phyloP scores from a whole-genome alignment of 495 filamentous ascomycete species.

The Haplographium delicatum region DNA sequence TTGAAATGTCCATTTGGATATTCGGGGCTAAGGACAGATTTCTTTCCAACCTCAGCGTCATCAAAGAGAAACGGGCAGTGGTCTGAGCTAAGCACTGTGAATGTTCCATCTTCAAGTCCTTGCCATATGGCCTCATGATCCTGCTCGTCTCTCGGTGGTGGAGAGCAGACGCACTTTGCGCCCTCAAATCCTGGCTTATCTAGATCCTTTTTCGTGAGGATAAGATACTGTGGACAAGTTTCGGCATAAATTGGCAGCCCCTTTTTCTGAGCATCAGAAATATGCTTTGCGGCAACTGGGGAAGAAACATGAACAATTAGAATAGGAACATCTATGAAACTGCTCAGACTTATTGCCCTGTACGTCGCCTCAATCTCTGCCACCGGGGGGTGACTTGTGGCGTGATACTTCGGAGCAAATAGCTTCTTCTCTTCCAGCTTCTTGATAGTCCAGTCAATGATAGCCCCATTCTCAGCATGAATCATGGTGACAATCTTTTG shows the following conservation, averaged over 20 bases:
- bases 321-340: constrained; percentile 47
- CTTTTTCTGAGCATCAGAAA: constrained; percentile 49
- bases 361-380: constrained; percentile 56
- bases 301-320: constrained; percentile 57
- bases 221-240: constrained; percentile 63
- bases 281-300: constrained; percentile 42
- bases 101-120: constrained; percentile 43
- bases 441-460: constrained; percentile 45
- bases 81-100: constrained; percentile 48
- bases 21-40: constrained; percentile 36
- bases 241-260: constrained; percentile 56
- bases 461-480: constrained; percentile 56
- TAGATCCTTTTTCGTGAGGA: constrained; percentile 48
- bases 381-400: constrained; percentile 45
- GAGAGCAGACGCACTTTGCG: constrained; percentile 47
- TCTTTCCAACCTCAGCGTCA: constrained; percentile 41
- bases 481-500: constrained; percentile 54
- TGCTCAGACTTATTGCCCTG: constrained; percentile 48
- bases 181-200: constrained; percentile 47
- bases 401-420: constrained; percentile 51
- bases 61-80: constrained; percentile 53
- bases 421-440: constrained; percentile 37
- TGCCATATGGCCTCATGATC: constrained; percentile 42
- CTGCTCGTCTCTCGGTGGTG: constrained; percentile 36
- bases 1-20: constrained; percentile 43